A percentile compares a stretch with the other conserved stretches of the same genome.
phyloP scores from a whole-genome alignment of 306 rosid species.

The Cercis canadensis region DNA sequence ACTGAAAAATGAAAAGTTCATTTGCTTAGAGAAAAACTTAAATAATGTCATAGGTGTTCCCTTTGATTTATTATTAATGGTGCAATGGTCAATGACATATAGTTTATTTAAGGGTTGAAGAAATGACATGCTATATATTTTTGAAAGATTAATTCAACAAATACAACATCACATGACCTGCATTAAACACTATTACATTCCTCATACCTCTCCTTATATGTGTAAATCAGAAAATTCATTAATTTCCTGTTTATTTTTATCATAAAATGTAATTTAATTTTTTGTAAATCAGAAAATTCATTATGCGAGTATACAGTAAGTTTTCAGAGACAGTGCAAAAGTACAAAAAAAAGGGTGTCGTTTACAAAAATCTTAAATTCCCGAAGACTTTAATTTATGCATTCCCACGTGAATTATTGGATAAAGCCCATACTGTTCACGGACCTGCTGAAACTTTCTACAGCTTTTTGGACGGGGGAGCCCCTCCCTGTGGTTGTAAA shows the following conservation, averaged over 20 bases:
- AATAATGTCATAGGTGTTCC: too few relatives aligned
- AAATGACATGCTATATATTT: background rate
- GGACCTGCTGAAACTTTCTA: slow-evolving; percentile 21
- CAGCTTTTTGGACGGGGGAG: slow-evolving; percentile 1
- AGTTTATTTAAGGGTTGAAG: background rate
- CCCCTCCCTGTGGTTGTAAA: slow-evolving; percentile 28
- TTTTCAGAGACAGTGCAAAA: background rate
- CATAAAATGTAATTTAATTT: too few relatives aligned
- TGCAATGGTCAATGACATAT: too few relatives aligned
- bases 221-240: too few relatives aligned
- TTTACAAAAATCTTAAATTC: slow-evolving; percentile 24
- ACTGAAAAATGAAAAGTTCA: background rate
- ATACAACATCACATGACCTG: background rate
- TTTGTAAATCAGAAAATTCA: too few relatives aligned
- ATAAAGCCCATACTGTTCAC: slow-evolving; percentile 36
- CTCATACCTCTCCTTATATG: too few relatives aligned
- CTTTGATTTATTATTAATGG: too few relatives aligned
- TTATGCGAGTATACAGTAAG: background rate
- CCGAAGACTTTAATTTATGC: slow-evolving; percentile 1
- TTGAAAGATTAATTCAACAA: background rate
- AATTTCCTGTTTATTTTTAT: background rate
- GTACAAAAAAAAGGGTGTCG: slow-evolving; percentile 30
- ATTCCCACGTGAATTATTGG: slow-evolving; percentile 48
- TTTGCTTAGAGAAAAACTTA: background rate
- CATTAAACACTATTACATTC: background rate